Conservation (phyloP, 139 green algal species). For the Yamagishiella unicocca region DNA sequence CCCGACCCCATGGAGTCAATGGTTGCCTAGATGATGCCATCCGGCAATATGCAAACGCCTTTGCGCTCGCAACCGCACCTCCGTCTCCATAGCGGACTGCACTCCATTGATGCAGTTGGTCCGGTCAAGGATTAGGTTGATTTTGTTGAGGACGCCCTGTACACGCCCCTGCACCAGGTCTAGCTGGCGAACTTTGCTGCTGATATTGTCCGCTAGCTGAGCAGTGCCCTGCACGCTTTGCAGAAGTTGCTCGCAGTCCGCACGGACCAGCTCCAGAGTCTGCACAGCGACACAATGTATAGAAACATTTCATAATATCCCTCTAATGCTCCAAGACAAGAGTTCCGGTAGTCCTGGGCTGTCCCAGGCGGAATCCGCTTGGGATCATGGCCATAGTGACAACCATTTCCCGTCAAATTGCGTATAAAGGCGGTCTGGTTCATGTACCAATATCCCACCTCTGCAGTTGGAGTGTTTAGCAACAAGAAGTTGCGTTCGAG, state of each 20-base stretch:
- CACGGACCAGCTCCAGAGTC: slow-evolving; percentile 81
- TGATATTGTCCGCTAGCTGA: slow-evolving; percentile 86
- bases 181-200: slow-evolving; percentile 81
- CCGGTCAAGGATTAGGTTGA: slow-evolving; percentile 84
- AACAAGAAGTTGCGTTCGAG: slow-evolving; percentile 74
- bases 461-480: slow-evolving; percentile 69
- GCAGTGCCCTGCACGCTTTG: slow-evolving; percentile 77
- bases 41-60: too few relatives aligned
- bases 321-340: too few relatives aligned
- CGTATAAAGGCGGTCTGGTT: neutral
- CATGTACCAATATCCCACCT: slow-evolving; percentile 61
- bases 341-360: too few relatives aligned
- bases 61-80: too few relatives aligned
- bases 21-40: too few relatives aligned
- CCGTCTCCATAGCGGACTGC: slow-evolving; percentile 62
- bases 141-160: slow-evolving; percentile 55
- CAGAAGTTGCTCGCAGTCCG: slow-evolving; percentile 85
- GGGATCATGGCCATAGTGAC: too few relatives aligned
- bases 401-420: too few relatives aligned
- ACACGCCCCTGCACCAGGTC: slow-evolving; percentile 86
- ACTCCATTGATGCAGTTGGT: slow-evolving; percentile 84
- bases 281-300: too few relatives aligned
- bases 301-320: too few relatives aligned
- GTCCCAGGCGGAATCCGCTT: too few relatives aligned
- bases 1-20: too few relatives aligned